phyloP scores from a whole-genome alignment of 176 grass and related monocot genomes.

The Phragmites australis region DNA sequence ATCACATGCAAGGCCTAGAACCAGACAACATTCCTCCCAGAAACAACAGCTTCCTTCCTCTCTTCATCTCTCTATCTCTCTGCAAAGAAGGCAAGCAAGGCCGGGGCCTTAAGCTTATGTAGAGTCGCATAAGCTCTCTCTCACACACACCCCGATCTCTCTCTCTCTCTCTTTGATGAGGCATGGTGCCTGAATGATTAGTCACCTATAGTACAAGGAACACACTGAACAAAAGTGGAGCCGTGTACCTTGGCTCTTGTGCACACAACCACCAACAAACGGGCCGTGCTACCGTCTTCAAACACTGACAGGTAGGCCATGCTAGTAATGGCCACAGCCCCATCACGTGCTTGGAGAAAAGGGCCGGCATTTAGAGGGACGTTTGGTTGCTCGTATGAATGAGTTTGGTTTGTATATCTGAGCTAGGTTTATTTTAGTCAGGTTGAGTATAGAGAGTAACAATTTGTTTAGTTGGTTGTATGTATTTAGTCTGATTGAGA shows the following conservation, averaged over 20 bases:
- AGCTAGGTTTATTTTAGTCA: too few species aligned
- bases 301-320: background rate
- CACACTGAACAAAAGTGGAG: background rate
- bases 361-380: conserved; percentile 22
- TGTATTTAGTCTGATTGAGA: too few species aligned
- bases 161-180: conserved; percentile 2
- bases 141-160: background rate
- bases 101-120: conserved; percentile 21
- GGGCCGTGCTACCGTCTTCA: background rate
- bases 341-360: background rate
- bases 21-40: conserved; percentile 79
- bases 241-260: background rate
- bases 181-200: conserved; percentile 69
- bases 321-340: background rate
- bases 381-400: too few species aligned
- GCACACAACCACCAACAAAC: conserved; percentile 5
- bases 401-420: too few species aligned
- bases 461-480: too few species aligned
- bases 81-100: background rate
- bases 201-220: background rate
- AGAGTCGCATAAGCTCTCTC: background rate
- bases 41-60: conserved; percentile 49
- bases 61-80: background rate
- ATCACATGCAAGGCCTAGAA: conserved; percentile 41
- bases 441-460: too few species aligned